Evolutionary conservation across 257 asterid genomes (phyloP), one percentile per base, ranked within the genome.

Genomic region (Przewalskia tangutica): DNA sequence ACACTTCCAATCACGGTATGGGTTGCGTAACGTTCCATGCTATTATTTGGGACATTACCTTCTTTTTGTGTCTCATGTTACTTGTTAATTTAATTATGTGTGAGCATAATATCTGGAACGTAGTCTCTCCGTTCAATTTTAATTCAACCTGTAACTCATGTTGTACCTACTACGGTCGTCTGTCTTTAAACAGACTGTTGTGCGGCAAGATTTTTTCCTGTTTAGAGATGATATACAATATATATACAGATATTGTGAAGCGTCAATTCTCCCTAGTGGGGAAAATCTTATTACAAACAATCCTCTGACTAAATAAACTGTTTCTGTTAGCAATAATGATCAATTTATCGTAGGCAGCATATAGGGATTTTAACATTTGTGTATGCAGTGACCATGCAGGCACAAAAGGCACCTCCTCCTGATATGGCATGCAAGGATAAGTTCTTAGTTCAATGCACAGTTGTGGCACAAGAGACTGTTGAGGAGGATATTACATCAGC

Each of bases 361-460:
- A 32, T 50, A 27, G 38, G 62, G 23, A 8, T 55, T 79, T 48
- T 23, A 59, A 34, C 79, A 44, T 59, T 51, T 81, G 50, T 53
- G 51, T 23, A 77, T 84, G 86, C 62, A 89, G 92, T 89, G 38
- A 86, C 88, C 46, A 89, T 87, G 90, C 90, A 87, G 86, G 89
- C 89, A 77, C 89, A 83, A 82, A 79, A 77, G 75, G 81, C 63
- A 38, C 77, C 87, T 65, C 89, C 90, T 75, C 81, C 83, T 80
- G 88, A 86, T 55, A 54, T 84, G 86, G 77, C 55, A 44, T 89
- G 90, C 89, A 89, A 83, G 86, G 92, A 89, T 84, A 89, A 89
- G 85, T 89, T 89, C 81, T 88, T 89, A 70, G 68, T 89, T 71
- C 92, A 86, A 81, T 82, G 85, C 80, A 77, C 87, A 8, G 82